Conservation (phyloP, 768 basidiomycete genomes). For the Serendipita sp. region DNA sequence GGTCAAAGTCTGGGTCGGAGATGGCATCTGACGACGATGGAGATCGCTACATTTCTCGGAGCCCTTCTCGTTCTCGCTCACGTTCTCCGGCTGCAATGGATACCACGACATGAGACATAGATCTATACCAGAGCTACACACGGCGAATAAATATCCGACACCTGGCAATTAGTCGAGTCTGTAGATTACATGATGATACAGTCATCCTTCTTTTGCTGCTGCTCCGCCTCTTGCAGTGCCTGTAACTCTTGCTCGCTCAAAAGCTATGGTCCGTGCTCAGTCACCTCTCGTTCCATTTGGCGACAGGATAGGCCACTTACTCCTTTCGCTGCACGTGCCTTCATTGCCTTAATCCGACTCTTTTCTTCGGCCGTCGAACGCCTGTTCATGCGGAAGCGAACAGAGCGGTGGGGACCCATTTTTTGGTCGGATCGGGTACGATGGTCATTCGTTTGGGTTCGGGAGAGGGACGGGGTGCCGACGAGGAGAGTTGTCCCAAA, state of each 20-base stretch:
- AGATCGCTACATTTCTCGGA: slow-evolving; percentile 50
- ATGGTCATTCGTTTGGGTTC: background rate
- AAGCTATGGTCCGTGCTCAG: background rate
- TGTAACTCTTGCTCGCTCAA: background rate
- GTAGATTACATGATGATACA: slow-evolving; percentile 3
- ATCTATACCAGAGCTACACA: too few species aligned
- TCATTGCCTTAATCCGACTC: slow-evolving; percentile 54
- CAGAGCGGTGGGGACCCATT: slow-evolving; percentile 2
- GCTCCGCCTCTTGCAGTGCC: background rate
- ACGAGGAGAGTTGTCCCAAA: background rate
- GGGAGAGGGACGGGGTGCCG: background rate
- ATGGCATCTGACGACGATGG: slow-evolving; percentile 22
- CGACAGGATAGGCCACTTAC: slow-evolving; percentile 25
- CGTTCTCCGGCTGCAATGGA: slow-evolving; percentile 26
- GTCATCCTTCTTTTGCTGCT: slow-evolving; percentile 1
- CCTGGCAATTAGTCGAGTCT: too few species aligned
- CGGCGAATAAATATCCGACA: background rate
- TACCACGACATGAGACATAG: slow-evolving; percentile 15
- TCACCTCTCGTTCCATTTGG: background rate
- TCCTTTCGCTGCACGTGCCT: slow-evolving; percentile 60
- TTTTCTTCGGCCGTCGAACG: slow-evolving; percentile 53
- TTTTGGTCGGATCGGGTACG: slow-evolving; percentile 1
- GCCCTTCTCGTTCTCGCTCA: slow-evolving; percentile 35
- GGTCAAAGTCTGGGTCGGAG: slow-evolving; percentile 9
- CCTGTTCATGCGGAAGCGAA: slow-evolving; percentile 9